phyloP scores from a whole-genome alignment of 345 rosid genomes.

The Murraya koenigii region DNA sequence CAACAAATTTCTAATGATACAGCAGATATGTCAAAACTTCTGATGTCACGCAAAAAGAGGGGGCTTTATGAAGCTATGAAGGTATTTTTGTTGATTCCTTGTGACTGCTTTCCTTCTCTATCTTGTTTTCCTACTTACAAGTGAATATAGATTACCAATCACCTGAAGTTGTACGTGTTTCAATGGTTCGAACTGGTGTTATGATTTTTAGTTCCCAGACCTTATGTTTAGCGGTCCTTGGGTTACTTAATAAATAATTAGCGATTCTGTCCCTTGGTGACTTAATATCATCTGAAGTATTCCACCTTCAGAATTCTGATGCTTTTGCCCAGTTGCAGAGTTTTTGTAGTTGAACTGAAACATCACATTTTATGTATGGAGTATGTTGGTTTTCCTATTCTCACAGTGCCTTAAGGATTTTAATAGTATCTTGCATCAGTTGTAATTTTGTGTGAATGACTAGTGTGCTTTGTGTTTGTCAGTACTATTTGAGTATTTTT shows the following conservation, averaged over 20 bases:
- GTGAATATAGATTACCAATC: neutral
- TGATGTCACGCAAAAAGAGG: slow-evolving; percentile 71
- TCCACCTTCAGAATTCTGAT: neutral
- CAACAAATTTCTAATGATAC: slow-evolving; percentile 43
- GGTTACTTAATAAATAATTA: neutral
- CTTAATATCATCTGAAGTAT: neutral
- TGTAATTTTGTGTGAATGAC: neutral
- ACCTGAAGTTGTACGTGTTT: neutral
- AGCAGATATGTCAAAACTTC: slow-evolving; percentile 28
- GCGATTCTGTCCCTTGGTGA: neutral
- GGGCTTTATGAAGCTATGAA: slow-evolving; percentile 59
- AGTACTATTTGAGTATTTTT: neutral
- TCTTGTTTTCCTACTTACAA: neutral
- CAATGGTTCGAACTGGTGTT: neutral
- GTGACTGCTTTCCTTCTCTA: neutral
- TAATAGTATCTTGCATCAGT: neutral
- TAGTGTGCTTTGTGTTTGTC: neutral
- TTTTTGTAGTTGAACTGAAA: neutral
- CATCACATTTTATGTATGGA: neutral
- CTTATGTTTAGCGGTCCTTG: neutral
- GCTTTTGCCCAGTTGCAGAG: neutral
- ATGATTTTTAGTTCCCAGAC: neutral
- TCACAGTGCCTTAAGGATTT: neutral
- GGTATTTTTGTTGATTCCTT: slow-evolving; percentile 37
- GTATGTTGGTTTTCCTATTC: neutral